Conservation (phyloP, 1,139 yeast genomes). For the Kluyveromyces marxianus region DNA sequence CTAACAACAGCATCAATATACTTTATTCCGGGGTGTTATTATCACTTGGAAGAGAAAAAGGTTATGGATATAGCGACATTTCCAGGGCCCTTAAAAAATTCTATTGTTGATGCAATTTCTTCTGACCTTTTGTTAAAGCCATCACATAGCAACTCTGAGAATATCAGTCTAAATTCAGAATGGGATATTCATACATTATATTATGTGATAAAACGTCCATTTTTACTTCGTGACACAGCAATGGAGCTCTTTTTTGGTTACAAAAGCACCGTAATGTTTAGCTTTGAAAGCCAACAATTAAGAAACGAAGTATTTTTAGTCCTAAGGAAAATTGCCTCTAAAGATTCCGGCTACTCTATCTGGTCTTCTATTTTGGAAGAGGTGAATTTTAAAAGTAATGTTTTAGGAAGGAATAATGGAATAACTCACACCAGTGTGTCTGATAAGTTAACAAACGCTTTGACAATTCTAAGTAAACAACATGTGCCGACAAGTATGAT, state of each 20-base stretch:
- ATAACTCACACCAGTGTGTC: slow-evolving; percentile 29
- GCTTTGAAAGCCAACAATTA: slow-evolving; percentile 34
- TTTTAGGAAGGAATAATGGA: slow-evolving; percentile 27
- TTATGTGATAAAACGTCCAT: slow-evolving; percentile 64
- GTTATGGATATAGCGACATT: slow-evolving; percentile 66
- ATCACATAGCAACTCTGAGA: slow-evolving; percentile 2
- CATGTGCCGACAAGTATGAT: slow-evolving; percentile 46
- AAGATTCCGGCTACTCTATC: slow-evolving; percentile 37
- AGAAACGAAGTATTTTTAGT: slow-evolving; percentile 51
- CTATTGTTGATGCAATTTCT: slow-evolving; percentile 51
- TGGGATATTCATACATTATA: slow-evolving; percentile 55
- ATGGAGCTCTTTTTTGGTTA: slow-evolving; percentile 66
- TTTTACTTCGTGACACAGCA: slow-evolving; percentile 69
- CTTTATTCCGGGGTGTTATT: slow-evolving; percentile 60
- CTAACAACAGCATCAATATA: slow-evolving; percentile 58
- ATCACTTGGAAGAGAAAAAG: slow-evolving; percentile 41
- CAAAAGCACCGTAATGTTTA: slow-evolving; percentile 52
- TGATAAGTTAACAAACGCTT: slow-evolving; percentile 36
- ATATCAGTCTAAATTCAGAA: slow-evolving; percentile 8
- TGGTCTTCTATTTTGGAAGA: slow-evolving; percentile 45
- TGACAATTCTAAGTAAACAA: slow-evolving; percentile 30
- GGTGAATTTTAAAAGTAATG: slow-evolving; percentile 31
- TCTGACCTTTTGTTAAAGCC: slow-evolving; percentile 21
- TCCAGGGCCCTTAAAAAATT: slow-evolving; percentile 52
- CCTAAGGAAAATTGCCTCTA: slow-evolving; percentile 40